Conservation (phyloP, 148 eudicot genomes). For the Silene uniflora region DNA sequence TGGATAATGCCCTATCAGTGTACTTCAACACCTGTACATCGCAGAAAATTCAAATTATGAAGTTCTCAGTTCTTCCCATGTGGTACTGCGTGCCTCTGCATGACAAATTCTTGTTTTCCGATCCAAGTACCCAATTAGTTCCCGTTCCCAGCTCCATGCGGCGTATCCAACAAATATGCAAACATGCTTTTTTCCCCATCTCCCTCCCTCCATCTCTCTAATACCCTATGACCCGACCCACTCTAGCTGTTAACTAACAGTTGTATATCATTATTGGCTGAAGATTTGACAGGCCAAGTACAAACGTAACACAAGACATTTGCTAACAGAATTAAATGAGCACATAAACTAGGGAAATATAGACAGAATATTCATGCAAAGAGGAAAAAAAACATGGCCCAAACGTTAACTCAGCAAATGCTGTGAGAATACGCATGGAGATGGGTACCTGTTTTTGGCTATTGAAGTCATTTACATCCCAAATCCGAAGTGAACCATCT, state of each 20-base stretch:
- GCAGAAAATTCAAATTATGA: too few species aligned
- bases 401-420: neutral
- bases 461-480: constrained; percentile 97
- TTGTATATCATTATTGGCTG: neutral
- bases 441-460: constrained; percentile 84
- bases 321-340: neutral
- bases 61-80: too few species aligned
- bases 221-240: neutral
- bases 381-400: neutral
- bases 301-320: neutral
- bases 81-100: too few species aligned
- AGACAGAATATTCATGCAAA: neutral
- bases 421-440: neutral
- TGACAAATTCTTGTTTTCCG: neutral
- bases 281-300: neutral
- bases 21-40: neutral
- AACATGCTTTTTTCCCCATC: neutral
- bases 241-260: neutral
- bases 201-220: neutral
- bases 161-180: neutral
- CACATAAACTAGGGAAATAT: neutral
- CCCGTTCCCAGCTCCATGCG: neutral
- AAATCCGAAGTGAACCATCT: constrained; percentile 93
- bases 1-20: neutral
- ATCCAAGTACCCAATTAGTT: neutral